Evolutionary conservation across 768 basidiomycete genomes (phyloP), one percentile per base, ranked within the genome.

Genomic region (Pulveroboletus sp.): DNA sequence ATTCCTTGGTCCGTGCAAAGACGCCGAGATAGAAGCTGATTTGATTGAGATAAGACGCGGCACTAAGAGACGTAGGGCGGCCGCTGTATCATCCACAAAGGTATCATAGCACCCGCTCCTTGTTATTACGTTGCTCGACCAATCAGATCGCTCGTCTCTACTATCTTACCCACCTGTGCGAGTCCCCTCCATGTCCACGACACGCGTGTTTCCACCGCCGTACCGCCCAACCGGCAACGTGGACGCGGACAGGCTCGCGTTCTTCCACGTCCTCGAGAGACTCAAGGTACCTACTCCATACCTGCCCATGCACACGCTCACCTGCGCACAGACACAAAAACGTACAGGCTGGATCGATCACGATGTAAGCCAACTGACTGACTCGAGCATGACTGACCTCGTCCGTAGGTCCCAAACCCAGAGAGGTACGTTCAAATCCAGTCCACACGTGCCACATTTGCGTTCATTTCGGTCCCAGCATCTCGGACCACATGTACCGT

Each of bases 401-500:
- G 6, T 24, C 9, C 36, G 26, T 63, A 94, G 92, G 81, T 94
- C n/a, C 80, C 83, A 15, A 77, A 79, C 53, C 79, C 90, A 6
- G 91, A 95, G 71, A 93, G 90, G 92, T 89, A 51, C 36, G 38
- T 44, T 21, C 10, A 8, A 1, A 28, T 8, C 4, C 1, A 15
- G 33, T 18, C 33, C n/a, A 0, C 8, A 4, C 26, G 3, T 21
- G 0, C 28, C 31, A 5, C 31, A 11, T 4, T 48, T 31, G 3
- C 13, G 10, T 40, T 54, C 40, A 55, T 17, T 9, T 36, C 28
- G 11, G 24, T 24, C 17, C 9, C 52, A 92, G 89, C 56, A 94
- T 97, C 55, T 84, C 92, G 8, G 95, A 98, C 67, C 94, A 97
- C 61, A 97, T 96, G 95, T 90, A 93, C 65, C 76, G 95, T 41